Evolutionary conservation across 1,284 basidiomycete species (phyloP).

Genomic region (Neolentinus lepideus): DNA sequence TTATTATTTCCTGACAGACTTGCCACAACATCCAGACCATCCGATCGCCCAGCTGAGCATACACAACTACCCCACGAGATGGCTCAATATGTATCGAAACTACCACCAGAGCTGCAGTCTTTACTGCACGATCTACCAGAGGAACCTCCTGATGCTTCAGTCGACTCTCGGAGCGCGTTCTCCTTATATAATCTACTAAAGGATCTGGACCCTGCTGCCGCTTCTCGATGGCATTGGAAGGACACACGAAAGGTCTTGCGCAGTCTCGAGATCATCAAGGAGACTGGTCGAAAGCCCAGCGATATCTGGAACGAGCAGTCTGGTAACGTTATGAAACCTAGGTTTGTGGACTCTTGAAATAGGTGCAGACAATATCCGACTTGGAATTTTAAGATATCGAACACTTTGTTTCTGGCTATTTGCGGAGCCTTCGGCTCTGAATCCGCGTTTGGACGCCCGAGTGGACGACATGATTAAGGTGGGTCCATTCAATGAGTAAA

Average conservation of each 20-base stretch:
- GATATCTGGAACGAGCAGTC: constrained; percentile 66
- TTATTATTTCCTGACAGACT: constrained; percentile 57
- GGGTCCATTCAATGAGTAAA: constrained; percentile 9
- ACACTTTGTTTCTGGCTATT: constrained; percentile 93
- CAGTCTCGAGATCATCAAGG: constrained; percentile 75
- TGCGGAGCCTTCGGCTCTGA: constrained; percentile 60
- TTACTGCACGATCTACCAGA: constrained; percentile 51
- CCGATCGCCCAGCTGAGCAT: constrained; percentile 10
- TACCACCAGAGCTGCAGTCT: constrained; percentile 39
- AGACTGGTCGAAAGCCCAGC: constrained; percentile 61
- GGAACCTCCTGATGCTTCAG: constrained; percentile 40
- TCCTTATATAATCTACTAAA: constrained; percentile 63
- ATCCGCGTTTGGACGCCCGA: constrained; percentile 67
- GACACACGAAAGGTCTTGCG: constrained; percentile 89
- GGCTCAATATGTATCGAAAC: constrained; percentile 26
- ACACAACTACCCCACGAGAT: constrained; percentile 26
- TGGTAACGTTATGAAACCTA: constrained; percentile 33
- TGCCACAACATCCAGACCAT: constrained; percentile 1
- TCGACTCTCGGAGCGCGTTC: constrained; percentile 48
- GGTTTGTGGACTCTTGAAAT: constrained; percentile 28
- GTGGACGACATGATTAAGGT: constrained; percentile 91
- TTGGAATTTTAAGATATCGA: constrained; percentile 50
- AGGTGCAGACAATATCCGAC: background rate
- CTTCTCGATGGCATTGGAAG: constrained; percentile 90
- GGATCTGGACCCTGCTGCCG: constrained; percentile 70